Evolutionary conservation across 2,329 filamentous ascomycete genomes (phyloP), one percentile per base, ranked within the genome.

Genomic region (Aureobasidium subglaciale): DNA sequence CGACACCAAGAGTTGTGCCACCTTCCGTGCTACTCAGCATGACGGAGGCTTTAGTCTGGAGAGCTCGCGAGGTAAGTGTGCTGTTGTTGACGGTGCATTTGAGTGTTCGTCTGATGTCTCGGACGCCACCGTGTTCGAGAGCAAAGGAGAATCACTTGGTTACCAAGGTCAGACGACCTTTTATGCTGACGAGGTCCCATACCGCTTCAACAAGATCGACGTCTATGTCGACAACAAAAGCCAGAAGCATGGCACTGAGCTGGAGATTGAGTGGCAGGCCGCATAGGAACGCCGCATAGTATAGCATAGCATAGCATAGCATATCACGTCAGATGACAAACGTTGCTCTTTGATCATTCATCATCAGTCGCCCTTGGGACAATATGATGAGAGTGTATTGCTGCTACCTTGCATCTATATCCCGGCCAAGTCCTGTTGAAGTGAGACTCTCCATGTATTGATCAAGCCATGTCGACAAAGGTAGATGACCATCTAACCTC

Each of bases 1-100:
- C 64, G 76, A 77, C 0, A 77, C 75, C 1, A 84, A 85, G 2
- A 85, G 84, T 0, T 88, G 85, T 64, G 86, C 85, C 1, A 85
- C 80, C 0, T 86, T 82, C 66, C 81, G 77, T 0, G 81, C 82
- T 4, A 70, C 77, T 4, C 58, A 73, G 1, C 56, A 29, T 7
- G 69, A 70, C 41, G 65, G 65, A 11, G 78, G 76, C 38, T 82
- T 83, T 70, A 83, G 79, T 0, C 68, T 86, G 11, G 73, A 69
- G 45, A 81, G 79, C 11, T 80, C 77, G 43, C 84, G 83, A 64
- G 82, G 82, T 6, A 68, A 66, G 13, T 88, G 85, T 61, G 78
- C 76, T 1, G 73, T 87, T 42, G 71, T 76, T 4, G 68, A 71
- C 3, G 77, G 75, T n/a, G 70, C 70, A 5, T 74, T 87, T 38